These are phyloP conservation scores for Spencermartinsiella ligniputridi DNA, from an alignment of 1,139 yeast species.

Conservation along the genomic window DNA sequence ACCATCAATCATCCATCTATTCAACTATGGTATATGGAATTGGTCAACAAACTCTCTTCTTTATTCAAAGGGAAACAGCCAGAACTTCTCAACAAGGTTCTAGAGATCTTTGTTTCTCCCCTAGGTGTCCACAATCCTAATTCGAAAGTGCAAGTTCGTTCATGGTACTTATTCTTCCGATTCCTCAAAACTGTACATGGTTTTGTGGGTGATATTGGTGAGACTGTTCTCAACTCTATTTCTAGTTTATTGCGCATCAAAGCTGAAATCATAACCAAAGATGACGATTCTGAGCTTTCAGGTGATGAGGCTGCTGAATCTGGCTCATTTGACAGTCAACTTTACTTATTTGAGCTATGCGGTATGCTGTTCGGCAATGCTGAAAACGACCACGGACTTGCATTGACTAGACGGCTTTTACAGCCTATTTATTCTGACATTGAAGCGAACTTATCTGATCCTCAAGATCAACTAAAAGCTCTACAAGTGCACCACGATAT, in stretches of 20 bases:
- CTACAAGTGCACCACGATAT: conserved; percentile 82
- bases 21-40: conserved; percentile 77
- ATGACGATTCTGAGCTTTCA: conserved; percentile 27
- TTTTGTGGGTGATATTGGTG: conserved; percentile 44
- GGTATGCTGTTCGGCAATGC: conserved; percentile 32
- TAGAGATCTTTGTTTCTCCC: conserved; percentile 74
- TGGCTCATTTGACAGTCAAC: conserved; percentile 69
- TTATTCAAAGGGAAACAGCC: conserved; percentile 47
- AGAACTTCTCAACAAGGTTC: conserved; percentile 56
- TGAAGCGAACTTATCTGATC: conserved; percentile 39
- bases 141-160: conserved; percentile 62
- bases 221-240: conserved; percentile 48
- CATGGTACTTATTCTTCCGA: conserved; percentile 87
- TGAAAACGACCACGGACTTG: conserved; percentile 32
- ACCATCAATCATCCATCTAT: conserved; percentile 61
- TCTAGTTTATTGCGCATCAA: conserved; percentile 52
- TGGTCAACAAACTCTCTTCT: conserved; percentile 72
- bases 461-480: conserved; percentile 45
- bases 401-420: conserved; percentile 44
- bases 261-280: conserved; percentile 48
- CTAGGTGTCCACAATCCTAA: conserved; percentile 73
- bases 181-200: conserved; percentile 77
- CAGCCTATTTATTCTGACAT: conserved; percentile 75
- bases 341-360: conserved; percentile 67
- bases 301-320: conserved; percentile 50